Base-by-base conservation (phyloP, 495 filamentous ascomycete genomes). In the Aspergillus ellipticus region DNA sequence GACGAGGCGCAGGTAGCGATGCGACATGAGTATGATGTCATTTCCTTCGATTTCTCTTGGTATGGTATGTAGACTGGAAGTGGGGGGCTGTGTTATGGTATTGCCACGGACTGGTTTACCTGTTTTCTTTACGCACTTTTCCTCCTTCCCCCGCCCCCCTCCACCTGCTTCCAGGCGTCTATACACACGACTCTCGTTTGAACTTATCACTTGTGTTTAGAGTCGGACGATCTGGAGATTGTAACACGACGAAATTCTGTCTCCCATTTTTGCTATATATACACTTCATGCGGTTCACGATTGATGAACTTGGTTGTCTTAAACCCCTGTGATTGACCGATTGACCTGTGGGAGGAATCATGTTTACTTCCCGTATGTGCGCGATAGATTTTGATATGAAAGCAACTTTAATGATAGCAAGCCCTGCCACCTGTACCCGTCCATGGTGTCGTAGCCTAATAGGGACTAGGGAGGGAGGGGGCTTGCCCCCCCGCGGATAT, bases 61-160 rank as follows among this genome's bases (percentile, higher is more conserved):
- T 47, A 60, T 55, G 54, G 41, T 47, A 60, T 60, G 61, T 63
- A 60, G 61, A 63, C 61, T 60, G 57, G 57, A 51, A 51, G 53
- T 48, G 57, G 56, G n/a, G 53, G 53, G 28, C 26, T 54, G 54
- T 53, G 52, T 43, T 55, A 55, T 57, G 47, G 48, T 55, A 46
- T 50, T 41, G 51, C 37, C 41, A 56, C 29, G 55, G 55, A 53
- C 43, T 21, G n/a, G 31, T 51, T 28, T 51, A 31, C 24, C 29
- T 17, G 28, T 48, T 22, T 29, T 48, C 24, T 29, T 13, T n/a
- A 28, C 19, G 47, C 22, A 20, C 45, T 49, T 54, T 42, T 48
- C 55, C 21, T 39, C 53, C 39, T 29, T 47, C 20, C 49, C 50
- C 11, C 54, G 37, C 41, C 29, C 28, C 16, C 11, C 21, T 13